phyloP scores from a whole-genome alignment of 2,329 filamentous ascomycete genomes.

The Davidsoniella eucalypti region DNA sequence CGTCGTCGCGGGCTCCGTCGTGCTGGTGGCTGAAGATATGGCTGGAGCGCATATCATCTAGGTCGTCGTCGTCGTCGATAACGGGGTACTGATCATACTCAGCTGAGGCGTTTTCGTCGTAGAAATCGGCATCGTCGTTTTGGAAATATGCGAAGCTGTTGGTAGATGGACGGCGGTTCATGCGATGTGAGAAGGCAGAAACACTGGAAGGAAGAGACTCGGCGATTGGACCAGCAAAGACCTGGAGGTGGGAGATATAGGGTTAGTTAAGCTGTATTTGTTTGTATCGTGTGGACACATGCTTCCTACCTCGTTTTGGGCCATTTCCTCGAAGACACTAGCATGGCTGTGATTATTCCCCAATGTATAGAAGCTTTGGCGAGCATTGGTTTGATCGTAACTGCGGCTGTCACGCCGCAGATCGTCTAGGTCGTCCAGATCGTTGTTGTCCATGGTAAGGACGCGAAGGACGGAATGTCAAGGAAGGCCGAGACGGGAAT shows the following conservation, averaged over 20 bases:
- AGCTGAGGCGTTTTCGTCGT: conserved; percentile 13
- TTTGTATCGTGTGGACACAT: not conserved
- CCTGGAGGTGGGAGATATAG: conserved; percentile 23
- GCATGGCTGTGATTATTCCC: conserved; percentile 49
- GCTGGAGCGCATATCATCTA: conserved; percentile 21
- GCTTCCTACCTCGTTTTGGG: conserved; percentile 63
- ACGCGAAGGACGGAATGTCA: not conserved
- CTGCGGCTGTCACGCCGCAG: not conserved
- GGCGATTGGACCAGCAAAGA: conserved; percentile 83
- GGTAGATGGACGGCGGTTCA: conserved; percentile 64
- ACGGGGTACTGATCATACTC: not conserved
- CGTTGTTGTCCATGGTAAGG: not conserved
- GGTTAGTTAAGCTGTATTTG: not conserved
- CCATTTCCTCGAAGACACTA: conserved; percentile 90
- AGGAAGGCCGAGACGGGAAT: not conserved
- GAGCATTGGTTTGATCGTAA: not conserved
- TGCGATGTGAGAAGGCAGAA: conserved; percentile 78
- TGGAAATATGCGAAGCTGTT: conserved; percentile 84
- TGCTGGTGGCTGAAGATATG: not conserved
- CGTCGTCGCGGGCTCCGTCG: not conserved
- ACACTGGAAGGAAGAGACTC: conserved; percentile 92
- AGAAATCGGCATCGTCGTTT: conserved; percentile 38
- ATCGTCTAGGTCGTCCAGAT: not conserved
- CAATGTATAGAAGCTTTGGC: conserved; percentile 6
- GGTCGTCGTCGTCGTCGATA: conserved; percentile 23